These are phyloP conservation scores for Mercurialis annua DNA, from an alignment of 345 rosid species.

Conservation along the genomic window DNA sequence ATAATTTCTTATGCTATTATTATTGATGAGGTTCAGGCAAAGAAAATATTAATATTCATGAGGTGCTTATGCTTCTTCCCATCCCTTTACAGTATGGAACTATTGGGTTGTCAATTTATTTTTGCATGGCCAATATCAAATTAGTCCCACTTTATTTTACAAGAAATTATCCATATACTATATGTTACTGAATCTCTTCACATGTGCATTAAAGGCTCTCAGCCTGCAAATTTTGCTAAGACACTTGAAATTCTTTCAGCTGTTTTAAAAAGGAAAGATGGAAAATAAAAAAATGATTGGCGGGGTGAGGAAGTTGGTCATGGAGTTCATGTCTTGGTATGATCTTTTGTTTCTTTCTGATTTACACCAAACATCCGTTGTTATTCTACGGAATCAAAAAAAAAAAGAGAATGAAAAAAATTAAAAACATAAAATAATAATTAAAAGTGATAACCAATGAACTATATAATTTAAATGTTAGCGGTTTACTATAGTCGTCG, in stretches of 20 bases:
- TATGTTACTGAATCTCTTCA: conserved; percentile 20
- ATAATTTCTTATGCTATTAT: conserved; percentile 12
- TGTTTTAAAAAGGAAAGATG: not conserved
- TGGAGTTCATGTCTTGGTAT: conserved; percentile 10
- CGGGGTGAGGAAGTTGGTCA: not conserved
- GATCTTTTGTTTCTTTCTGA: too few species aligned
- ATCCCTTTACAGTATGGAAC: conserved; percentile 33
- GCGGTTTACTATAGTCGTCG: too few species aligned
- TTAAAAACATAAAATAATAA: too few species aligned
- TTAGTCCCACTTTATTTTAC: not conserved
- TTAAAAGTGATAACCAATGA: too few species aligned
- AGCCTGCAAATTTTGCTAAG: conserved; percentile 16
- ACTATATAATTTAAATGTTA: too few species aligned
- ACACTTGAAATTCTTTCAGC: conserved; percentile 11
- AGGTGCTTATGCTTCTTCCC: conserved; percentile 20
- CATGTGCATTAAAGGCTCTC: conserved; percentile 37
- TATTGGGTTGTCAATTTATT: not conserved
- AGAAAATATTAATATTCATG: conserved; percentile 33
- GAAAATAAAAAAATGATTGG: not conserved
- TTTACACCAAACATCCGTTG: too few species aligned
- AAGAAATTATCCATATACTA: too few species aligned
- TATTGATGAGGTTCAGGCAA: too few species aligned
- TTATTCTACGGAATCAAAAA: too few species aligned
- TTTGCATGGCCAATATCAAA: conserved; percentile 10
- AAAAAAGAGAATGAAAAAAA: too few species aligned